Evolutionary conservation across 2,329 filamentous ascomycete species (phyloP).

Genomic region (Pseudomassariella vexata): DNA sequence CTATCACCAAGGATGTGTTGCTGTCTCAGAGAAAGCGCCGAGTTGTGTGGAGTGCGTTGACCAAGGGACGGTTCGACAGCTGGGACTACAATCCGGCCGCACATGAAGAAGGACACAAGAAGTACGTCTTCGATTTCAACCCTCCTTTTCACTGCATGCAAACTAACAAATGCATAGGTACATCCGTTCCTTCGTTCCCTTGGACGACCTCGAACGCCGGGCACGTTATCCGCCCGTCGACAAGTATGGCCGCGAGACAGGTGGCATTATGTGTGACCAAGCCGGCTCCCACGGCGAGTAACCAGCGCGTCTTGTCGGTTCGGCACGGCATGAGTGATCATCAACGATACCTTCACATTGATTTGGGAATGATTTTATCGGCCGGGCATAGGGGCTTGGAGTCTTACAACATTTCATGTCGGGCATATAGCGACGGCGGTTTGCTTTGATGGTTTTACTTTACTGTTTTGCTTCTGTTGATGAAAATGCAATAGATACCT

Average conservation of each 20-base stretch:
- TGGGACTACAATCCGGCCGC: conserved; percentile 76
- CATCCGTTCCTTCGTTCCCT: conserved; percentile 75
- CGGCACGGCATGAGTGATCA: too few relatives aligned
- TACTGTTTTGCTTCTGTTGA: too few relatives aligned
- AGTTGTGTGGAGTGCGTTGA: conserved; percentile 75
- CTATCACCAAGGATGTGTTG: conserved; percentile 70
- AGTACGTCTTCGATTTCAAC: conserved; percentile 38
- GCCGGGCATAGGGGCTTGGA: too few relatives aligned
- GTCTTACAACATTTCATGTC: too few relatives aligned
- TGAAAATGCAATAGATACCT: too few relatives aligned
- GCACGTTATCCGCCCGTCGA: conserved; percentile 67
- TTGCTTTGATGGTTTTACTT: too few relatives aligned
- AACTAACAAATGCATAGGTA: conserved; percentile 49
- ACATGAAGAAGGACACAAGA: conserved; percentile 59
- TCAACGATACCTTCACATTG: too few relatives aligned
- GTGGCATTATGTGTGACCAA: conserved; percentile 32
- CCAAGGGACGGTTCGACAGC: conserved; percentile 66
- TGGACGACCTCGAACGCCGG: conserved; percentile 73
- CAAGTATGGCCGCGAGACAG: conserved; percentile 43
- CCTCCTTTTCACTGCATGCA: conserved; percentile 1
- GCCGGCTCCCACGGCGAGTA: conserved; percentile 39
- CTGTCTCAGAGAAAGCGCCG: conserved; percentile 72
- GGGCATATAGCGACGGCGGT: too few relatives aligned
- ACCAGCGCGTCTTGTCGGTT: neutral
- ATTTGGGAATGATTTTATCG: too few relatives aligned